Conservation (phyloP, 2,329 filamentous ascomycete species). For the Cytospora chrysosperma region DNA sequence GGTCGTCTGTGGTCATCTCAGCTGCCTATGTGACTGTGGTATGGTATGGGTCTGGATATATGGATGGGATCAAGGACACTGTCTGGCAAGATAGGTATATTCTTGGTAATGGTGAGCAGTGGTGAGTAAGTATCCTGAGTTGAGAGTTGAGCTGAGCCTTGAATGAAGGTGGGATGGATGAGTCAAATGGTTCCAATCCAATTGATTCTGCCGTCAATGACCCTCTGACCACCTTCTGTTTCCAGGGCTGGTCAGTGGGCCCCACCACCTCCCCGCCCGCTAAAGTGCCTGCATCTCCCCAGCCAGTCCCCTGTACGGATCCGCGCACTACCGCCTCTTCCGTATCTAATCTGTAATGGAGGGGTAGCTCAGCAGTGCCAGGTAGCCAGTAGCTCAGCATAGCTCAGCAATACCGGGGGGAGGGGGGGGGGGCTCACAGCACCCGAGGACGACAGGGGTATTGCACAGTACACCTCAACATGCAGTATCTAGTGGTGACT, state of each 20-base stretch:
- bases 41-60: not conserved
- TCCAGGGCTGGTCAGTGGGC: not conserved
- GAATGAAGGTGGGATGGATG: not conserved
- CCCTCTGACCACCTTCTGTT: slow-evolving; percentile 8
- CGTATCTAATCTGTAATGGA: not conserved
- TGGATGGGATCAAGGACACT: not conserved
- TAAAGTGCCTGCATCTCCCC: slow-evolving; percentile 9
- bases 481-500: no score
- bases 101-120: not conserved
- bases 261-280: not conserved
- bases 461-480: not conserved
- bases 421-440: not conserved
- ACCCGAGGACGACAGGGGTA: slow-evolving; percentile 1
- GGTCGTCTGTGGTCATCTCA: slow-evolving; percentile 20
- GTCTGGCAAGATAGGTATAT: not conserved
- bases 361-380: not conserved
- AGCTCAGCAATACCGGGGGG: no score
- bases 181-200: slow-evolving; percentile 7
- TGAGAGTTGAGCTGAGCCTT: not conserved
- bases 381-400: no score
- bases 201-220: not conserved
- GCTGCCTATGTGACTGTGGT: not conserved
- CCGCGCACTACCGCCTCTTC: no score
- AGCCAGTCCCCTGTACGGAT: not conserved
- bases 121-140: not conserved